Percentiles rank a stretch among this genome's conserved stretches.
phyloP scores from a whole-genome alignment of 2,329 filamentous ascomycete genomes.

The Fusarium brevicatenulatum region DNA sequence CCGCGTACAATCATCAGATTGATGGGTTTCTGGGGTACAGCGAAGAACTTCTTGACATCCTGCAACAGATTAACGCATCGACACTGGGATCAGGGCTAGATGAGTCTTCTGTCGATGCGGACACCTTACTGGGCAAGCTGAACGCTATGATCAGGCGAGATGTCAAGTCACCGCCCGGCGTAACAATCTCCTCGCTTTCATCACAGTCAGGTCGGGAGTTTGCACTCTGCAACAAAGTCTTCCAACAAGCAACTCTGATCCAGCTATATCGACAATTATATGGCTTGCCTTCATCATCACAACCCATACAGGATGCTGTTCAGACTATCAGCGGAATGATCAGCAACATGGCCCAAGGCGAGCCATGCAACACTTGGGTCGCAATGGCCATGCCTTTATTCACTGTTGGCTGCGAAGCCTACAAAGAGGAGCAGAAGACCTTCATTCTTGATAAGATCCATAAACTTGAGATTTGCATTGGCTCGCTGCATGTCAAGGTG shows the following conservation, averaged over 20 bases:
- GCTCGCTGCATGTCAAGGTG: conserved; percentile 41
- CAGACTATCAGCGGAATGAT: conserved; percentile 37
- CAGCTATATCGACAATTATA: conserved; percentile 43
- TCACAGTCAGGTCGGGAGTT: conserved; percentile 41
- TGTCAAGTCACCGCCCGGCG: conserved; percentile 12
- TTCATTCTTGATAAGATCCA: conserved; percentile 43
- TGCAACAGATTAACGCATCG: conserved; percentile 37
- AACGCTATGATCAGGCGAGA: conserved; percentile 43
- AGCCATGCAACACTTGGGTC: conserved; percentile 47
- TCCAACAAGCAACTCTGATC: conserved; percentile 44
- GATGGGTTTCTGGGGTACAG: conserved; percentile 47
- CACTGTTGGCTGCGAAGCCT: conserved; percentile 44
- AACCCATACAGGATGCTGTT: conserved; percentile 33
- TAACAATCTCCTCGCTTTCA: conserved; percentile 38
- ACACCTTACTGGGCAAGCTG: conserved; percentile 36
- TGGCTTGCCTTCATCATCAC: conserved; percentile 24
- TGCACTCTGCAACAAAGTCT: conserved; percentile 40
- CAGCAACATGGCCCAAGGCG: conserved; percentile 42
- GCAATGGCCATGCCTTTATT: conserved; percentile 47
- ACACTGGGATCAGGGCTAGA: accelerated
- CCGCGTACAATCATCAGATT: conserved; percentile 14
- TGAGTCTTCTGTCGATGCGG: conserved; percentile 7
- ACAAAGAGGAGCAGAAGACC: conserved; percentile 22
- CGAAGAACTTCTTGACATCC: conserved; percentile 41
- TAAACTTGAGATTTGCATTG: conserved; percentile 42